Evolutionary conservation across 495 filamentous ascomycete genomes (phyloP), one percentile per base, ranked within the genome.

Genomic region (Lineolata rhizophorae): DNA sequence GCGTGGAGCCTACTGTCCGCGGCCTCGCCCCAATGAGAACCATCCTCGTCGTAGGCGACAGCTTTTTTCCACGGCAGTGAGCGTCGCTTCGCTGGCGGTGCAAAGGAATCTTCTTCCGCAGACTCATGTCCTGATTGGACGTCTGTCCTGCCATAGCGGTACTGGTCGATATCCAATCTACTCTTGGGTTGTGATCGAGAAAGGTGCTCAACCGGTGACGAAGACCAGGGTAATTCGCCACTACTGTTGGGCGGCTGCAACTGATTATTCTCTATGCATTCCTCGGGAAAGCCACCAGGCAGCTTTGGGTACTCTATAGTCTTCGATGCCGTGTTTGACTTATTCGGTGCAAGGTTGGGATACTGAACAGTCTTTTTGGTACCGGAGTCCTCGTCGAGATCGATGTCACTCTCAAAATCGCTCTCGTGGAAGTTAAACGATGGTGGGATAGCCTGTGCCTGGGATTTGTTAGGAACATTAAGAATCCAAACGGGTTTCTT

Each of bases 381-480:
- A 0, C 44, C 39, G 0, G 52, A 52, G 32, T 55, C 43, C 30
- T 77, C 68, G 28, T 78, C 66, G 5, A 77, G 50, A 19, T 73
- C 65, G 2, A 61, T 52, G 36, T 80, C 72, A 36, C 74, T 67
- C 40, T 72, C 71, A 43, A 80, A 76, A 37, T 80, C 76, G 32
- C 69, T 60, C 30, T 72, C 67, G 32, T 59, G 57, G 39, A 68
- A 62, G 35, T 58, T 59, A 10, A 71, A 57, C 4, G 18, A 49
- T 20, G 26, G 14, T 20, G 22, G 21, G 5, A 34, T 18, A 1
- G 30, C 13, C 12, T 34, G 15, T 25, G 2, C 11, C 6, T 18
- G 14, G 17, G 12, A 39, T 39, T 13, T 34, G 42, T n/a, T n/a
- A n/a, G n/a, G n/a, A n/a, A n/a, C n/a, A n/a, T n/a, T n/a, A n/a